Evolutionary conservation across 2,329 filamentous ascomycete genomes (phyloP).

Genomic region (Sporothrix dimorphospora): DNA sequence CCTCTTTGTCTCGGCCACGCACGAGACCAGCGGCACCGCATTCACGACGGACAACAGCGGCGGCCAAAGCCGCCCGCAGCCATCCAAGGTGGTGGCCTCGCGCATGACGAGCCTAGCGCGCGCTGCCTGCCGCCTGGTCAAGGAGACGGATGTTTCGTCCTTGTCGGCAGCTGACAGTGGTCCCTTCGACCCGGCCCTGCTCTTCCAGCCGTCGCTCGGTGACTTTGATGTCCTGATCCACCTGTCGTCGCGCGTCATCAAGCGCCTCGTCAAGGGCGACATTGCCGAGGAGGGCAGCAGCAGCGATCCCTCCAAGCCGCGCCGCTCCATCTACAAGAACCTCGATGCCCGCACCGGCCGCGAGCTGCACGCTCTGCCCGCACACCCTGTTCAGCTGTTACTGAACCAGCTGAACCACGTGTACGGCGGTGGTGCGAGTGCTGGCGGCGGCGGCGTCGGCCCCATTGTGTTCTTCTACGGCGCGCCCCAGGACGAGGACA

Average conservation of each 20-base stretch:
- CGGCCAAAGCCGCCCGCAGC: conserved; percentile 47
- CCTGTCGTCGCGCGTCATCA: conserved; percentile 60
- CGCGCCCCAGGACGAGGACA: conserved; percentile 45
- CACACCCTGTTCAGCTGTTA: conserved; percentile 65
- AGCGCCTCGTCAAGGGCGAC: conserved; percentile 45
- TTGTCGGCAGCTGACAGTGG: conserved; percentile 33
- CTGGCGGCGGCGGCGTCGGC: conserved; percentile 44
- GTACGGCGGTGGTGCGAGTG: conserved; percentile 53
- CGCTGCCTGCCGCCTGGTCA: conserved; percentile 68
- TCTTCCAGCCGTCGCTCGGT: conserved; percentile 73
- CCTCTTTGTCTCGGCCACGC: conserved; percentile 78
- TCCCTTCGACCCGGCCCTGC: conserved; percentile 55
- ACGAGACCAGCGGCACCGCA: conserved; percentile 75
- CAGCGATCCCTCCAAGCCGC: conserved; percentile 24
- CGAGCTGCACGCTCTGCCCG: conserved; percentile 53
- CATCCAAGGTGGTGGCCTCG: conserved; percentile 79
- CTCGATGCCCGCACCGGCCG: conserved; percentile 62
- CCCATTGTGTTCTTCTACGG: conserved; percentile 80
- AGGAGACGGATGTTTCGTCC: conserved; percentile 49
- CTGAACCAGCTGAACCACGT: conserved; percentile 66
- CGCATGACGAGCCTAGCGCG: conserved; percentile 82
- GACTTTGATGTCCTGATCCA: conserved; percentile 90
- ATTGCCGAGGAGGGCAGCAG: conserved; percentile 38
- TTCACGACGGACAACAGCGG: conserved; percentile 65
- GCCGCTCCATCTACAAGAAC: conserved; percentile 73